Conservation (phyloP, 495 filamentous ascomycete species). For the Podospora bellae-mahoneyi region DNA sequence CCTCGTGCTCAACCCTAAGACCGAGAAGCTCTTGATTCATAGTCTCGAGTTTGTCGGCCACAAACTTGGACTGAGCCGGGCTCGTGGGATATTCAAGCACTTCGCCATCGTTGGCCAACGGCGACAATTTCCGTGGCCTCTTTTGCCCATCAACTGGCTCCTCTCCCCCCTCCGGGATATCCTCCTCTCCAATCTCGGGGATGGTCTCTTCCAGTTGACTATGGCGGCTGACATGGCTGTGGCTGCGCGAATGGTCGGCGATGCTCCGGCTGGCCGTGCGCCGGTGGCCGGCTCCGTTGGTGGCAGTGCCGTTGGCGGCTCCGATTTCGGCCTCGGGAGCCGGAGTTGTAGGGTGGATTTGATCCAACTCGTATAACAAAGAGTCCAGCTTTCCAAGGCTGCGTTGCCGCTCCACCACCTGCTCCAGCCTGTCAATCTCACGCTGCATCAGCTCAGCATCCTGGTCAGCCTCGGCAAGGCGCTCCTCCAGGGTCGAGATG, state of each 20-base stretch:
- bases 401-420: conserved; percentile 91
- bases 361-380: conserved; percentile 84
- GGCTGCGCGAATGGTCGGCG: conserved; percentile 49
- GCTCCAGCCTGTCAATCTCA: conserved; percentile 88
- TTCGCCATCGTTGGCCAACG: conserved; percentile 13
- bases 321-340: conserved; percentile 33
- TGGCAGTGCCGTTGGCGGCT: conserved; percentile 33
- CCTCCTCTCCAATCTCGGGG: conserved; percentile 42
- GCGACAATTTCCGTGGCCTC: conserved; percentile 31
- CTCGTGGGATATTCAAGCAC: conserved; percentile 51
- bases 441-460: conserved; percentile 95
- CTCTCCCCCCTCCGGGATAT: conserved; percentile 31
- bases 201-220: conserved; percentile 54
- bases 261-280: conserved; percentile 39
- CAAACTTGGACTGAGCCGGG: conserved; percentile 77
- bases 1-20: conserved; percentile 84
- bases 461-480: conserved; percentile 91
- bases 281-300: conserved; percentile 44
- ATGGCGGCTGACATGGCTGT: conserved; percentile 49
- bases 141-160: conserved; percentile 28
- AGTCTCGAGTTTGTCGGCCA: conserved; percentile 88
- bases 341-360: conserved; percentile 62
- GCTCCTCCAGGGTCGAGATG: conserved; percentile 93
- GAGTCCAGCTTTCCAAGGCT: conserved; percentile 93
- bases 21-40: conserved; percentile 91